Conservation (phyloP, 2,329 filamentous ascomycete species). For the Diaporthe citrichinensis region DNA sequence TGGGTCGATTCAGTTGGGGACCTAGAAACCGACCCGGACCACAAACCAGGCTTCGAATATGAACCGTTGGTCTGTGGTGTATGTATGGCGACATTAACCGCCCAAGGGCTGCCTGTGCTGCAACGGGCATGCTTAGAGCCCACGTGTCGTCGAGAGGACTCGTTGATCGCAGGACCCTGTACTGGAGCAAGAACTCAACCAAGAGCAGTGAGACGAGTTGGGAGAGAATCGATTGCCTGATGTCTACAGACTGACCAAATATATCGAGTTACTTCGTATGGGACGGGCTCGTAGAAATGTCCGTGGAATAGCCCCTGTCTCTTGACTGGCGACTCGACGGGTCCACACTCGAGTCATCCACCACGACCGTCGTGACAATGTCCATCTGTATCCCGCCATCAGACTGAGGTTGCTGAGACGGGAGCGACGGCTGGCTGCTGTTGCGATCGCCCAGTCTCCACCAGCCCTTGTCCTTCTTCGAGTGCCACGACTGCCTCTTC, state of each 20-base stretch:
- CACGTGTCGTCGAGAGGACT: too few relatives aligned
- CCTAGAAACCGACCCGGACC: too few relatives aligned
- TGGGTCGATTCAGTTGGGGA: background rate
- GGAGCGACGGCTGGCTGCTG: slow-evolving; percentile 31
- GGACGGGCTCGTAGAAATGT: slow-evolving; percentile 26
- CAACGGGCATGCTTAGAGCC: background rate
- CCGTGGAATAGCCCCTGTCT: slow-evolving; percentile 18
- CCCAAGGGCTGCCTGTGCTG: background rate
- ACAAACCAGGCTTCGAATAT: background rate
- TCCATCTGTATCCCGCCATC: slow-evolving; percentile 49
- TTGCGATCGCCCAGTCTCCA: slow-evolving; percentile 39
- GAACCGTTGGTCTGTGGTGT: background rate
- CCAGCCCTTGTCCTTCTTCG: slow-evolving; percentile 40
- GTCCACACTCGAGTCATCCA: slow-evolving; percentile 41
- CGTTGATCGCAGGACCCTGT: background rate
- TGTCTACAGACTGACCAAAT: background rate
- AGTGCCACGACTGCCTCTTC: slow-evolving; percentile 40
- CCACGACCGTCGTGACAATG: slow-evolving; percentile 50
- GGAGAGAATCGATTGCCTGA: background rate
- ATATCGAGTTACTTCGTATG: background rate
- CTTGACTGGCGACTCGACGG: slow-evolving; percentile 4
- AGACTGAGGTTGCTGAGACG: background rate
- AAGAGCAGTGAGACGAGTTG: background rate
- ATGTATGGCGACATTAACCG: background rate
- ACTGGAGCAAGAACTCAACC: too few relatives aligned